Evolutionary conservation across 2,329 filamentous ascomycete genomes (phyloP), one percentile per base, ranked within the genome.

Genomic region (Scedosporium dehoogii): DNA sequence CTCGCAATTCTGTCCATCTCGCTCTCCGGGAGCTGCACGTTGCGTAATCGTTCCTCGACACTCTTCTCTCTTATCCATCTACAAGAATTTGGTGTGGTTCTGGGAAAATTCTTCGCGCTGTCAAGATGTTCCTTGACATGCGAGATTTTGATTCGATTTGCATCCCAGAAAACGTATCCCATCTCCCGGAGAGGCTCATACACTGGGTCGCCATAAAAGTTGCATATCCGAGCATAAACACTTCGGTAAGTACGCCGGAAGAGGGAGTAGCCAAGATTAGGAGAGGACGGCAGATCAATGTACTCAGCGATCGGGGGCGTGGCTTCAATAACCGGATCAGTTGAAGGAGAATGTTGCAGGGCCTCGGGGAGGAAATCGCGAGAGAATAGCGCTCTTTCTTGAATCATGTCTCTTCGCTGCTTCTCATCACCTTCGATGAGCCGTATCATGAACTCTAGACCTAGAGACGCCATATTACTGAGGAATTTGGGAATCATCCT

Each of bases 141-240:
- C 25, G 41, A 10, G 25, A n/a, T 25, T 29, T 29, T 16, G 14
- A 51, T 23, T 33, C 44, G 25, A 14, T 29, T 2, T 42, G 42
- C 25, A 48, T 60, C 58, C 58, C 58, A 60, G 25, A 60, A 60
- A 5, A 60, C 58, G 16, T 59, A 53, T 1, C 58, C 58, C 16
- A 18, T 51, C 44, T 60, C 58, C 12, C 58, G 44, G 16, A 33
- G 23, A 33, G 27, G 56, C 10, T 41, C 16, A 38, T 58, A n/a
- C 7, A 41, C n/a, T 25, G 27, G n/a, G 9, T n/a, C 7, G 29
- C n/a, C 18, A 42, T 1, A 38, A 5, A 2, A 4, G 16, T 29
- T n/a, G 21, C 14, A 51, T 3, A 42, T n/a, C 18, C 6, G 12
- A 6, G 7, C 4, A 16, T 60, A 42, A 9, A 33, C 2, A 1